phyloP scores from a whole-genome alignment of 352 stramenopile species.

The Pythium volutum region DNA sequence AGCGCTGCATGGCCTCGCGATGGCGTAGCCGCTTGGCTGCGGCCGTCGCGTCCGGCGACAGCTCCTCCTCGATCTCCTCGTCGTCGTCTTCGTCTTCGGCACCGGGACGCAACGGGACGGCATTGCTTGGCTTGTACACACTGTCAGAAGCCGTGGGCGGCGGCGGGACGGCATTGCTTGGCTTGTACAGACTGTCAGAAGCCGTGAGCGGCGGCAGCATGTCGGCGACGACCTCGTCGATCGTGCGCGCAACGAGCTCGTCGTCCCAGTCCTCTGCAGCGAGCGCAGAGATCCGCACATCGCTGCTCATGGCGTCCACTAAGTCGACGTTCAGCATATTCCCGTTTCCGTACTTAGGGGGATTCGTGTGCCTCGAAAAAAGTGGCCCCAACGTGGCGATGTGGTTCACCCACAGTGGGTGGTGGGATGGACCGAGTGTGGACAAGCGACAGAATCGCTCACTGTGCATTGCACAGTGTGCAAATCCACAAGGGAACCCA shows the following conservation, averaged over 20 bases:
- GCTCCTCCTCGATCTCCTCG: conserved; percentile 11
- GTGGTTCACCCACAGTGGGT: too few species aligned
- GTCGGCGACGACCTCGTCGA: conserved; percentile 17
- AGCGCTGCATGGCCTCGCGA: conserved; percentile 27
- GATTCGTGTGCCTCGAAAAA: too few species aligned
- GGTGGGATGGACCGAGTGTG: too few species aligned
- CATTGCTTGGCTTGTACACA: neutral
- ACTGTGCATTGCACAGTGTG: too few species aligned
- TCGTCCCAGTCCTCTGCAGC: conserved; percentile 14
- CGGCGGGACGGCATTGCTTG: neutral
- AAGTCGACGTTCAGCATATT: neutral
- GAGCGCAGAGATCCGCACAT: conserved; percentile 1
- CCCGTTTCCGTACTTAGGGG: too few species aligned
- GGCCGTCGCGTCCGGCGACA: neutral
- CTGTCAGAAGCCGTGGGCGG: neutral
- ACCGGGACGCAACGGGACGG: neutral
- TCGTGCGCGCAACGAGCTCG: conserved; percentile 7
- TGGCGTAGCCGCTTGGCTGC: conserved; percentile 20
- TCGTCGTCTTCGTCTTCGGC: conserved; percentile 1
- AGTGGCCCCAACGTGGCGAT: too few species aligned
- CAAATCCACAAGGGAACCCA: too few species aligned
- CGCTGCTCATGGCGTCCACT: neutral
- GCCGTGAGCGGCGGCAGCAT: neutral
- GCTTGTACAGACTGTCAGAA: neutral
- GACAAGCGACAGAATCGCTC: too few species aligned